Evolutionary conservation across 352 stramenopile genomes (phyloP).

Genomic region (Globisporangium paddicum): DNA sequence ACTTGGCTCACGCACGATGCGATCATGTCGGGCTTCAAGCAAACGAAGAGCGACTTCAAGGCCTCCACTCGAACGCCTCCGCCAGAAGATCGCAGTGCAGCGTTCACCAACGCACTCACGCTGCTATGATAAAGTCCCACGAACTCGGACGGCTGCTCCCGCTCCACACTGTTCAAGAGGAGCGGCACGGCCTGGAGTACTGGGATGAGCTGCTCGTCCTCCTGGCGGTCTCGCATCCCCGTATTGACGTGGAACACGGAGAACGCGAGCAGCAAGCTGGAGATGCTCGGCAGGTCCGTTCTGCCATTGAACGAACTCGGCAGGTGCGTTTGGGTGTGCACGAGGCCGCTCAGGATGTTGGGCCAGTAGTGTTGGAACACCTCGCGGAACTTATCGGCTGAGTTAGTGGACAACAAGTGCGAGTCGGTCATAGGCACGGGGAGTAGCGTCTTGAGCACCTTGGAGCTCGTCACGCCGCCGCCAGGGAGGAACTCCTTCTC

Average conservation of each 20-base stretch:
- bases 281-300: constrained; percentile 2
- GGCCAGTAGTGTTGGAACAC: constrained; percentile 63
- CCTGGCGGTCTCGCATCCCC: constrained; percentile 33
- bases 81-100: constrained; percentile 27
- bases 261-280: constrained; percentile 27
- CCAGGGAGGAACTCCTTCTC: constrained; percentile 11
- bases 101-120: constrained; percentile 29
- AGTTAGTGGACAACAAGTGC: constrained; percentile 9
- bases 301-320: constrained; percentile 6
- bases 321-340: constrained; percentile 25
- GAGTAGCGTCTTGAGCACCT: constrained; percentile 22
- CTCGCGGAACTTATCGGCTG: constrained; percentile 18
- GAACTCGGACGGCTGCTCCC: neutral
- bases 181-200: constrained; percentile 33
- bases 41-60: constrained; percentile 32
- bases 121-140: constrained; percentile 18
- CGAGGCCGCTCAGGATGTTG: constrained; percentile 42
- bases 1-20: constrained; percentile 8
- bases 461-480: constrained; percentile 7
- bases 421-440: constrained; percentile 13
- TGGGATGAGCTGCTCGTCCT: constrained; percentile 30
- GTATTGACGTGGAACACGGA: constrained; percentile 41
- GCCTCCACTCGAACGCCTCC: constrained; percentile 29
- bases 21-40: constrained; percentile 35
- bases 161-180: constrained; percentile 20